A percentile compares a stretch with the other conserved stretches of the same genome.
phyloP scores from a whole-genome alignment of 2,329 filamentous ascomycete genomes.

The Grosmannia penicillata region DNA sequence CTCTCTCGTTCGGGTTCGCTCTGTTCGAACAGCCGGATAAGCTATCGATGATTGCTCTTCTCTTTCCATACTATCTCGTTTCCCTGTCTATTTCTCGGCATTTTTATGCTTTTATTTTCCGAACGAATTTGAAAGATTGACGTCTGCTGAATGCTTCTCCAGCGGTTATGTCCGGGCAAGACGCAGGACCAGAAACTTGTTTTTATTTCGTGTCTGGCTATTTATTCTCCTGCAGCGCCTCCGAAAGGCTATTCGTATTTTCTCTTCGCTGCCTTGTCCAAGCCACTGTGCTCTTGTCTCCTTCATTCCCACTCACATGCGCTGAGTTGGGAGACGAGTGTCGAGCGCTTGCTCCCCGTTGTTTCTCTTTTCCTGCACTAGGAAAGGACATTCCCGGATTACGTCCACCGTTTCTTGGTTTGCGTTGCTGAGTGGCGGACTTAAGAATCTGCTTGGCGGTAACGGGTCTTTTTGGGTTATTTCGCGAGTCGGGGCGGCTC shows the following conservation, averaged over 20 bases:
- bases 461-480: too few species aligned
- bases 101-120: background rate
- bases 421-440: too few species aligned
- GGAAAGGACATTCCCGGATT: too few species aligned
- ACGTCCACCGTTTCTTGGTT: too few species aligned
- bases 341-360: too few species aligned
- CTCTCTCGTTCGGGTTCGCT: background rate
- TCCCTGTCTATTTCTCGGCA: background rate
- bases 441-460: too few species aligned
- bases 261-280: background rate
- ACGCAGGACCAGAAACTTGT: background rate
- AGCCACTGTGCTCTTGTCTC: background rate
- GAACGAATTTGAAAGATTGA: conserved; percentile 1
- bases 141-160: background rate
- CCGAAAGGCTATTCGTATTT: background rate
- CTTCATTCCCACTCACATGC: background rate
- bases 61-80: background rate
- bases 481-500: too few species aligned
- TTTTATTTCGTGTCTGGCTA: background rate
- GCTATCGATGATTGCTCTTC: background rate
- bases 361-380: too few species aligned
- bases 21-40: background rate
- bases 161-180: background rate
- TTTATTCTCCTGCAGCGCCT: conserved; percentile 1
- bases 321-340: too few species aligned